Percentiles rank a stretch among this genome's conserved stretches.
These are phyloP conservation scores for Ophiocordyceps australis DNA, from an alignment of 2,329 filamentous ascomycete species.

Conservation along the genomic window DNA sequence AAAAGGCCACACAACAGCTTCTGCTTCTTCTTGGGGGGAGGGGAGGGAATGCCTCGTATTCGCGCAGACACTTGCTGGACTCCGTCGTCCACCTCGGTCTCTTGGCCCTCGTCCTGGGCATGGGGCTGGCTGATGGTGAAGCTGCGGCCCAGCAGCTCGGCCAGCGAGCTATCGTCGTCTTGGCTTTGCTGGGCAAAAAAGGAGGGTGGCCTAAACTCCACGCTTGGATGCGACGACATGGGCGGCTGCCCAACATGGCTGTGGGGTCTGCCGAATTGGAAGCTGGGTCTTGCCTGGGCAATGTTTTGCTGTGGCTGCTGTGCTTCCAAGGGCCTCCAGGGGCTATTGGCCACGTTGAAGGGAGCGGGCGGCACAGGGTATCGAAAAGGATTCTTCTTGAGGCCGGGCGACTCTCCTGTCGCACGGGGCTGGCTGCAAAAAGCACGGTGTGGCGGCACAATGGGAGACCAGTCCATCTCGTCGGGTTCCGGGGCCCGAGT, in stretches of 20 bases:
- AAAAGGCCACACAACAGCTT: too few relatives aligned
- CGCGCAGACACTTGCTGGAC: too few relatives aligned
- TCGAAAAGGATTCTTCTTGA: slow-evolving; percentile 40
- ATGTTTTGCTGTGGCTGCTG: slow-evolving; percentile 30
- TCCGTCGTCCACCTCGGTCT: too few relatives aligned
- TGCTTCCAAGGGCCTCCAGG: slow-evolving; percentile 42
- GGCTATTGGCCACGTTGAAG: slow-evolving; percentile 41
- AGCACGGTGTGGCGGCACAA: slow-evolving; percentile 33
- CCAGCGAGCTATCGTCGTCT: slow-evolving; percentile 21
- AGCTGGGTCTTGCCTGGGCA: too few relatives aligned
- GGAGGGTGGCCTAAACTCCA: slow-evolving; percentile 38
- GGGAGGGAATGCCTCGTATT: too few relatives aligned
- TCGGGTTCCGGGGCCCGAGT: too few relatives aligned
- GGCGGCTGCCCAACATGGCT: too few relatives aligned
- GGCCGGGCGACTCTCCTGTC: slow-evolving; percentile 22
- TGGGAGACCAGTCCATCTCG: slow-evolving; percentile 61
- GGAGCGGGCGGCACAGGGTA: slow-evolving; percentile 54
- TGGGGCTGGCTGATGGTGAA: slow-evolving; percentile 19
- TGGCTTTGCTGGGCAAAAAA: slow-evolving; percentile 35
- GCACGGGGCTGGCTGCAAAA: slow-evolving; percentile 28
- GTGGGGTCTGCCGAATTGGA: too few relatives aligned
- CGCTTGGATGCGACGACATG: too few relatives aligned
- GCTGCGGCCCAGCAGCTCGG: slow-evolving; percentile 23
- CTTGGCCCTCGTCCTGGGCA: neutral
- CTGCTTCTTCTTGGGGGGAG: too few relatives aligned